Base-by-base conservation (phyloP, 257 asterid species). In the Nicotiana obtusifolia region DNA sequence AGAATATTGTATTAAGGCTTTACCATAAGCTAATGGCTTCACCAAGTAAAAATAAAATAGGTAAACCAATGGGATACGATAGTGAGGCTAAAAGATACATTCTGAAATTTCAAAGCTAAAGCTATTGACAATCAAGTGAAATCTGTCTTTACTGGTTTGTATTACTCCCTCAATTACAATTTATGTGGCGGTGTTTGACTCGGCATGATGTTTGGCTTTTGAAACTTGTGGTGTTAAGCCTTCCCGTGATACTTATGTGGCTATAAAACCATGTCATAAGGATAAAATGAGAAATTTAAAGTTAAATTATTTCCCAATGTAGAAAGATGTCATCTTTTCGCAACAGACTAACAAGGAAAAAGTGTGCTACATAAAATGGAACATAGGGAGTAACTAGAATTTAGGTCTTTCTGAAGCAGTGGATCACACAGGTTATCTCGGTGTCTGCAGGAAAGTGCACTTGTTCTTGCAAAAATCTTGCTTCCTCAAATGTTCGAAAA, bases 401-500 rank as follows among this genome's bases (percentile, higher is more conserved):
- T 15, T 49, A 13, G 76, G 35, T 35, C 73, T 3, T 35, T 13
- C 1, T 64, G 76, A 41, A 44, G 61, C 44, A 24, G 59, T 60
- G 47, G 7, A 37, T 83, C 76, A 62, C 59, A 24, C 33, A 35
- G 15, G 26, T 22, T 56, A 30, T 78, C 80, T 35, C 82, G 47
- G 56, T 81, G 61, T 84, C 79, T 86, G 84, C 97, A 95, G 99
- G 99, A 96, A 86, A 89, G 98, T 88, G 87, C 88, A 64, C 90
- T 90, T 22, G 88, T 88, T 86, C 93, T 92, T 80, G 92, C 91
- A 82, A 96, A 93, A 81, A 86, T 96, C 85, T 82, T 96, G 89
- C 93, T 93, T 86, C 99, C 99, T 83, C 93, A 88, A 77, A 76
- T 85, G 22, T 93, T 96, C 81, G 98, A 91, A 88, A 92, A 90